Percentiles rank a stretch among this genome's conserved stretches.
Conservation (phyloP, 2,329 filamentous ascomycete genomes). For the Fusarium torulosum region DNA sequence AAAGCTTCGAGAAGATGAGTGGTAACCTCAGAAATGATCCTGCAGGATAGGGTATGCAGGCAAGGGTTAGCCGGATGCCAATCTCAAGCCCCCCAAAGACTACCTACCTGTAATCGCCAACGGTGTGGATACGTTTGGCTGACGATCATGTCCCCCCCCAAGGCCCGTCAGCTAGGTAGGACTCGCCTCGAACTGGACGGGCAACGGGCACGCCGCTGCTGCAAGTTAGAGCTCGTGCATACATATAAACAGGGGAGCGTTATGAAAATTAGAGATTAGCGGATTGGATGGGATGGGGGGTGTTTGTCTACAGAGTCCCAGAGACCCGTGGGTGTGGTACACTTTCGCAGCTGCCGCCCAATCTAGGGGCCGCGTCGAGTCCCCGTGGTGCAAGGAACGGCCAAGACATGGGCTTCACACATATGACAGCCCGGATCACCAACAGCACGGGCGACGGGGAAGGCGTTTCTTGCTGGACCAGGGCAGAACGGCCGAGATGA, state of each 20-base stretch:
- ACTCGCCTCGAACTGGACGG: not conserved
- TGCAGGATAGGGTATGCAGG: not conserved
- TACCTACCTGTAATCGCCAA: conserved; percentile 11
- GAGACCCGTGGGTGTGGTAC: conserved; percentile 9
- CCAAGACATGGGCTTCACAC: conserved; percentile 8
- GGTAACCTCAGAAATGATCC: not conserved
- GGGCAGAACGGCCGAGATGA: conserved; percentile 21
- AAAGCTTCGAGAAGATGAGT: not conserved
- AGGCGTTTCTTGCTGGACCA: conserved; percentile 8
- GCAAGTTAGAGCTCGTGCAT: conserved; percentile 14
- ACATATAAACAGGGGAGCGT: conserved; percentile 2
- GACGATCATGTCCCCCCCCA: conserved; percentile 2
- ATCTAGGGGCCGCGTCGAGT: conserved; percentile 14
- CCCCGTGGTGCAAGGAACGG: conserved; percentile 39
- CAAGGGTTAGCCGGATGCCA: conserved; percentile 9
- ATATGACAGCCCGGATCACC: conserved; percentile 18
- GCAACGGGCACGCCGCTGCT: conserved; percentile 20
- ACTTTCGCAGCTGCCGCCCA: conserved; percentile 13
- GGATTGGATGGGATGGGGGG: not conserved
- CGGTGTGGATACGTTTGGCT: conserved; percentile 28
- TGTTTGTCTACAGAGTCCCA: not conserved
- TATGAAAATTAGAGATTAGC: conserved; percentile 16
- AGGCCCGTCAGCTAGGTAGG: not conserved
- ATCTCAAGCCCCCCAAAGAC: not conserved
- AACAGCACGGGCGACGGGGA: conserved; percentile 5